These are phyloP conservation scores for Lactarius indigo DNA, from an alignment of 768 basidiomycete genomes.

Conservation along the genomic window DNA sequence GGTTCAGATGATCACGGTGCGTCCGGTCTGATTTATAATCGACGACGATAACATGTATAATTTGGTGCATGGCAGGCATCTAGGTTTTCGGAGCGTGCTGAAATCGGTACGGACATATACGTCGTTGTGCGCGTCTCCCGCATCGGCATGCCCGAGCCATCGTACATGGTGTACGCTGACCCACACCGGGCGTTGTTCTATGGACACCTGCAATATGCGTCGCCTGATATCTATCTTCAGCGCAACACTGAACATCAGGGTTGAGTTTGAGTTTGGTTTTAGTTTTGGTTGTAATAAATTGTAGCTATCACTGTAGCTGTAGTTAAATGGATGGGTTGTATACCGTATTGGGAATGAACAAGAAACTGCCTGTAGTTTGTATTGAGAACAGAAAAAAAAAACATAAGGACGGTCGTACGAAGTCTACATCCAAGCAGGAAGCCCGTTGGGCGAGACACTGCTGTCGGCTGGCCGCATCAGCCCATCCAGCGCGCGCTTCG, in stretches of 20 bases:
- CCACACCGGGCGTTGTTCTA: conserved; percentile 11
- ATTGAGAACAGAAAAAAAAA: background rate
- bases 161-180: background rate
- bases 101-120: conserved; percentile 1
- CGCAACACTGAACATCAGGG: background rate
- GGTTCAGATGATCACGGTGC: conserved; percentile 27
- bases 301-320: background rate
- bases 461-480: background rate
- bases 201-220: conserved; percentile 2
- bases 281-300: background rate
- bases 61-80: background rate
- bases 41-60: background rate
- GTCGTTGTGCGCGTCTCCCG: conserved; percentile 17
- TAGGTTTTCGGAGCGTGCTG: background rate
- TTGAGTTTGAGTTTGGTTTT: background rate
- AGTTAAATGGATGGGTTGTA: background rate
- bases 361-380: background rate
- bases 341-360: background rate
- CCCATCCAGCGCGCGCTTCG: background rate
- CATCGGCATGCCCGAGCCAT: conserved; percentile 6
- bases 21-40: background rate
- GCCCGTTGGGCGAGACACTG: background rate
- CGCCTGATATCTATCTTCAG: conserved; percentile 4
- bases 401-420: background rate
- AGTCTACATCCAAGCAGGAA: background rate